Base-by-base conservation (phyloP, 1,284 basidiomycete genomes). In the Ceratobasidium sp. region DNA sequence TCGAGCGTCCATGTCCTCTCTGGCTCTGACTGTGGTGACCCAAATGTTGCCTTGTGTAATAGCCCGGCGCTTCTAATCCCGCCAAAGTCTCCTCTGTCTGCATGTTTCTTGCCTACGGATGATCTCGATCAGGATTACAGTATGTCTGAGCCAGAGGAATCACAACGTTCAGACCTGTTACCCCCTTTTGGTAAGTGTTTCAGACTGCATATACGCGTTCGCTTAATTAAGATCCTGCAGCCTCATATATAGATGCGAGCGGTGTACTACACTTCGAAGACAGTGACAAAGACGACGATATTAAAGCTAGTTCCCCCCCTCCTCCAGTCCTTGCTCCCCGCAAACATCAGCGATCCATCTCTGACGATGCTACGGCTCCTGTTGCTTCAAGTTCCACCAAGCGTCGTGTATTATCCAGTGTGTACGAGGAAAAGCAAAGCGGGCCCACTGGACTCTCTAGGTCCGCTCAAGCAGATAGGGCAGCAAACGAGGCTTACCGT, bases 261-360 rank as follows among this genome's bases (percentile, higher is more conserved):
- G 17, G 47, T 17, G 17, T 49, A 20, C 47, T 49, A 13, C 47
- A 49, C 47, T 20, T 49, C 20, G 11, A 49, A 20, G 47, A 20
- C 23, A 28, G 54, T 20, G 20, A 33, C 54, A 23, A 56, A 28
- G 20, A 33, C 54, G 54, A 56, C 6, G 26, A 56, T 26, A 8
- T 33, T 11, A 28, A 56, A 56, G 23, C 20, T 56, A 20, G 47
- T 49, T 49, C 47, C 17, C 13, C 54, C 26, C 54, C 10, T 11
- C 54, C 54, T 33, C 6, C 23, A 26, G 10, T 28, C 23, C 26
- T 26, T 26, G 26, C 23, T 28, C 31, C 54, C 54, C 6, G 54
- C 54, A 56, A 56, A 28, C 54, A 56, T 23, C 23, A 56, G 54
- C 54, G 54, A 56, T 56, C 54, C 10, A 56, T 56, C 54, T 56